Evolutionary conservation across 2,329 filamentous ascomycete species (phyloP).

Genomic region (Apiospora aurea): DNA sequence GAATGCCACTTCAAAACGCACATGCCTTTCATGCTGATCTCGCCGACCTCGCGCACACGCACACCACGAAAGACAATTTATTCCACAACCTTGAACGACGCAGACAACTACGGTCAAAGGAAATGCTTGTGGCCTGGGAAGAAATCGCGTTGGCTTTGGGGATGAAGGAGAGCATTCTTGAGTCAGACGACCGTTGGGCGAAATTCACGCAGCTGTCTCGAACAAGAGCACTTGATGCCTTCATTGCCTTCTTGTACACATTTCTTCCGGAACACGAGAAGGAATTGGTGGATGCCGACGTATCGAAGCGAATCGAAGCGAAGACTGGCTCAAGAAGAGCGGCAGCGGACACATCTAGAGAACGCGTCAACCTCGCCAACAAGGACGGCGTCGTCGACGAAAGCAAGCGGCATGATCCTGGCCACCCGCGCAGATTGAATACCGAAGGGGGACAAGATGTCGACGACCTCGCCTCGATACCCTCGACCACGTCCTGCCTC

Average conservation of each 20-base stretch:
- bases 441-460: not conserved
- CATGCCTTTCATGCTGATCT: not conserved
- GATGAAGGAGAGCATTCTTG: not conserved
- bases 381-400: not conserved
- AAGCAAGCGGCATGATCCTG: not conserved
- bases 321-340: not conserved
- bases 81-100: not conserved
- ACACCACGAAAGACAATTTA: not conserved
- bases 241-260: constrained; percentile 1
- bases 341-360: constrained; percentile 6
- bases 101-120: not conserved
- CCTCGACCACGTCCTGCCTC: constrained; percentile 1
- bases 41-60: constrained; percentile 1
- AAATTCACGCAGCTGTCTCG: constrained; percentile 9
- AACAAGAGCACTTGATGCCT: constrained; percentile 4
- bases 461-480: constrained; percentile 9
- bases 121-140: not conserved
- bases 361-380: constrained; percentile 1
- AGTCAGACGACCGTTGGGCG: not conserved
- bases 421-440: constrained; percentile 9
- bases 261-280: constrained; percentile 11
- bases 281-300: not conserved
- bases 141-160: not conserved
- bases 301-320: constrained; percentile 5
- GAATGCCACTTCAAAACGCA: constrained; percentile 1